These are phyloP conservation scores for Nemania sp. DNA, from an alignment of 2,329 filamentous ascomycete genomes.

Conservation along the genomic window DNA sequence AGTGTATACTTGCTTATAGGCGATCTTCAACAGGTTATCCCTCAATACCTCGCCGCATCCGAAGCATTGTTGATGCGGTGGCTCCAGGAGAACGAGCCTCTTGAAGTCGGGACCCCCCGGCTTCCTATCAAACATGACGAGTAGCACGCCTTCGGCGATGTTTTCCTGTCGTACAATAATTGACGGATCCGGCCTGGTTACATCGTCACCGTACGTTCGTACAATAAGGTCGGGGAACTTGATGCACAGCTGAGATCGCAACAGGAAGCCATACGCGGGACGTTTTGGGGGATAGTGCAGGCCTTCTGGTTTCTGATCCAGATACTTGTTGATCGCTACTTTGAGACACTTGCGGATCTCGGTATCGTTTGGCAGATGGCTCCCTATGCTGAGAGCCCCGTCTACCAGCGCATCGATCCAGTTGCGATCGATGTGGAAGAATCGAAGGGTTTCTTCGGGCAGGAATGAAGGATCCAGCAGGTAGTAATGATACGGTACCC, in stretches of 20 bases:
- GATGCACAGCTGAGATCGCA: not conserved
- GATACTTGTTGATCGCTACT: not conserved
- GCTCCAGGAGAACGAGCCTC: not conserved
- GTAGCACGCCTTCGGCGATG: not conserved
- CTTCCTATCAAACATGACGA: not conserved
- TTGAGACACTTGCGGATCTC: not conserved
- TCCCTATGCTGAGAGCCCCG: not conserved
- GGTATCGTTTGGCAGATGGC: not conserved
- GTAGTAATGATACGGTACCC: not conserved
- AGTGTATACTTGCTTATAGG: too few relatives aligned
- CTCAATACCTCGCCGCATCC: too few relatives aligned
- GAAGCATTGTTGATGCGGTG: constrained; percentile 5
- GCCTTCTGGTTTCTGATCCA: not conserved
- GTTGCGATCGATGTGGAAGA: not conserved
- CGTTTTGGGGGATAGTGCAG: not conserved
- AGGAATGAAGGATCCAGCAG: not conserved
- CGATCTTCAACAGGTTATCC: too few relatives aligned
- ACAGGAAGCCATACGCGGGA: not conserved
- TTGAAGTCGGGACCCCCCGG: not conserved
- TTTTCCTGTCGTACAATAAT: not conserved
- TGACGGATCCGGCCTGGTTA: not conserved
- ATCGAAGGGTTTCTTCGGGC: not conserved
- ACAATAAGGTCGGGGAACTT: not conserved
- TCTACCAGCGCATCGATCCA: not conserved
- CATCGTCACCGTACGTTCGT: not conserved